phyloP scores from a whole-genome alignment of 139 green algal genomes.

The Chlamydomonas schloesseri region DNA sequence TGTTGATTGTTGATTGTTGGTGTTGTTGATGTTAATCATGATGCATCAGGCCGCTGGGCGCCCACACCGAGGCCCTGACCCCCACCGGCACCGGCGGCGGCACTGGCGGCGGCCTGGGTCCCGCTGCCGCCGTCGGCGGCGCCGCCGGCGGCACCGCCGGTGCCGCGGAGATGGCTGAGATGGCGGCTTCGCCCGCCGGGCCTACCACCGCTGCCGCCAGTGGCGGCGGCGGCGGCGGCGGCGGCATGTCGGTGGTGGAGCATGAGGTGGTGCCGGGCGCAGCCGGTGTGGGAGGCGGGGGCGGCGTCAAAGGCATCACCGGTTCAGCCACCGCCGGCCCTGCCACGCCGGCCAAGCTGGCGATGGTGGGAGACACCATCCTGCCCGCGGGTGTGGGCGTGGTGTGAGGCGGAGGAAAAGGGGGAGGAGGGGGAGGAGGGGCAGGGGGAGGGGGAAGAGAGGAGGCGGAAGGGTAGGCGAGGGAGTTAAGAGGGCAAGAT shows the following conservation, averaged over 20 bases:
- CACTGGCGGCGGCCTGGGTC: no score
- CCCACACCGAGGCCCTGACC: no score
- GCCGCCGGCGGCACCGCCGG: no score
- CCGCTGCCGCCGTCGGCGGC: no score
- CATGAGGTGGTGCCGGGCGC: neutral
- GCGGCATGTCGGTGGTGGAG: neutral
- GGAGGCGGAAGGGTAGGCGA: neutral
- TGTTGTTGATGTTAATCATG: no score
- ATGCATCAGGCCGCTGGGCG: constrained; percentile 12
- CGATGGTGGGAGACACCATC: neutral
- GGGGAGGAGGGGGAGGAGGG: neutral
- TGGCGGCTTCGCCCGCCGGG: neutral
- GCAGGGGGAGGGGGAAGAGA: neutral
- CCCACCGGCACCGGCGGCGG: no score
- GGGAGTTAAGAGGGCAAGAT: neutral
- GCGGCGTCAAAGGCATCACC: neutral
- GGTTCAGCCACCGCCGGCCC: neutral
- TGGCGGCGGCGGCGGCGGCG: no score
- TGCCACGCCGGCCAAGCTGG: neutral
- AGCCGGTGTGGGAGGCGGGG: neutral
- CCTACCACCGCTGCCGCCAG: neutral
- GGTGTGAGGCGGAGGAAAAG: neutral
- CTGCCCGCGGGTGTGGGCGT: neutral
- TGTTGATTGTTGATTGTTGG: no score
- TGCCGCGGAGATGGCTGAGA: neutral